A percentile compares a stretch with the other conserved stretches of the same genome.
Evolutionary conservation across 805 yeast genomes (phyloP).

Genomic region (Wickerhamiella galacta): DNA sequence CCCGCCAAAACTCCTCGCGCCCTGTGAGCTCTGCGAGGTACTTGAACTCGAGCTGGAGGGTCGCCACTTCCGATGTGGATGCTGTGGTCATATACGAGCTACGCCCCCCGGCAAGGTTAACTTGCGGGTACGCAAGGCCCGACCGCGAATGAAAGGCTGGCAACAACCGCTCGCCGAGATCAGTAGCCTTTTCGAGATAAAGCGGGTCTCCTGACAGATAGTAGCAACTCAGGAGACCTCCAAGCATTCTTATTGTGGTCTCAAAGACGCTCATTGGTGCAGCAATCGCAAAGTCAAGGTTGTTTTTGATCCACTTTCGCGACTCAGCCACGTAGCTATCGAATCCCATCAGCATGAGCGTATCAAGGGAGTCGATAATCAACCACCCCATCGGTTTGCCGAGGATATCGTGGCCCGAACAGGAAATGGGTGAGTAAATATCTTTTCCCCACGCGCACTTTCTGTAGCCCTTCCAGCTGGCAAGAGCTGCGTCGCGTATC

Average conservation of each 20-base stretch:
- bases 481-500: slow-evolving; percentile 25
- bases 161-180: slow-evolving; percentile 32
- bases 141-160: slow-evolving; percentile 46
- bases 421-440: slow-evolving; percentile 10
- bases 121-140: slow-evolving; percentile 30
- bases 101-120: slow-evolving; percentile 7
- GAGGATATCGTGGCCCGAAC: slow-evolving; percentile 9
- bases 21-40: slow-evolving; percentile 35
- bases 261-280: slow-evolving; percentile 33
- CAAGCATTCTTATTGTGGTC: slow-evolving; percentile 34
- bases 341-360: slow-evolving; percentile 32
- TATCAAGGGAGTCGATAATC: slow-evolving; percentile 36
- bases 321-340: slow-evolving; percentile 26
- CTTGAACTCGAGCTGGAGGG: slow-evolving; percentile 36
- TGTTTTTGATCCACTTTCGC: slow-evolving; percentile 21
- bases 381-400: slow-evolving; percentile 29
- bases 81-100: neutral
- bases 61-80: slow-evolving; percentile 32
- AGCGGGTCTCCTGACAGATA: slow-evolving; percentile 28
- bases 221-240: slow-evolving; percentile 37
- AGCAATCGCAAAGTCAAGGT: slow-evolving; percentile 39
- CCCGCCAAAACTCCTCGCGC: slow-evolving; percentile 31
- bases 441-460: slow-evolving; percentile 31
- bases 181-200: slow-evolving; percentile 27
- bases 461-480: slow-evolving; percentile 31